Percentiles rank a stretch among this genome's conserved stretches.
phyloP scores from a whole-genome alignment of 805 yeast genomes.

The Wickerhamiella cacticola region DNA sequence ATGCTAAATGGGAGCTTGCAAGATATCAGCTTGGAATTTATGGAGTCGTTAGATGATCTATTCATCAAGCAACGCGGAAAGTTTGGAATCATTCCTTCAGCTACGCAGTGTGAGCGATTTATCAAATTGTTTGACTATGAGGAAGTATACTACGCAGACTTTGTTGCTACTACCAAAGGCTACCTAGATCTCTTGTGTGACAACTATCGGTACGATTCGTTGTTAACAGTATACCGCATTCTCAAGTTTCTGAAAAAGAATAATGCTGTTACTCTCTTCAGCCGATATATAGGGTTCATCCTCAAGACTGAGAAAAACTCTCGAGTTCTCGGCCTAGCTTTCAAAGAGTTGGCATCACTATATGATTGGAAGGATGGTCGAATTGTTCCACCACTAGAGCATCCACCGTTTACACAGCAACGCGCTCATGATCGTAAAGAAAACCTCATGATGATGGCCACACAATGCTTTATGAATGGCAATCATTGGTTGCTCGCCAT shows the following conservation, averaged over 20 bases:
- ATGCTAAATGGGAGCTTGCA: neutral
- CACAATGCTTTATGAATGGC: constrained; percentile 9
- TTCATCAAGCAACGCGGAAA: neutral
- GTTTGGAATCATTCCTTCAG: neutral
- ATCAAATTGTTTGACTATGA: neutral
- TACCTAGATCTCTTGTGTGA: neutral
- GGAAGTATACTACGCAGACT: neutral
- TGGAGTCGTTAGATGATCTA: neutral
- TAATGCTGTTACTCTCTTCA: neutral
- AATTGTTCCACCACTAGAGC: neutral
- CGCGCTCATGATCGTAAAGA: constrained; percentile 7
- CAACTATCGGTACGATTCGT: constrained; percentile 3
- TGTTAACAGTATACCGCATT: constrained; percentile 3
- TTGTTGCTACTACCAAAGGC: neutral
- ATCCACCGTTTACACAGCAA: constrained; percentile 5
- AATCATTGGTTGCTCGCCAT: constrained; percentile 10
- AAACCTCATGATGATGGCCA: constrained; percentile 6
- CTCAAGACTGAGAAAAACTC: neutral
- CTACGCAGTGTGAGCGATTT: neutral
- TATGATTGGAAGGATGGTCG: neutral
- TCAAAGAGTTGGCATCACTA: constrained; percentile 1
- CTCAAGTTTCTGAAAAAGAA: constrained; percentile 1
- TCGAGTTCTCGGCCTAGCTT: constrained; percentile 6
- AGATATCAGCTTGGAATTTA: neutral
- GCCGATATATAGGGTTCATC: constrained; percentile 4